Evolutionary conservation across 2,329 filamentous ascomycete species (phyloP).

Genomic region (Alternaria incomplexa): DNA sequence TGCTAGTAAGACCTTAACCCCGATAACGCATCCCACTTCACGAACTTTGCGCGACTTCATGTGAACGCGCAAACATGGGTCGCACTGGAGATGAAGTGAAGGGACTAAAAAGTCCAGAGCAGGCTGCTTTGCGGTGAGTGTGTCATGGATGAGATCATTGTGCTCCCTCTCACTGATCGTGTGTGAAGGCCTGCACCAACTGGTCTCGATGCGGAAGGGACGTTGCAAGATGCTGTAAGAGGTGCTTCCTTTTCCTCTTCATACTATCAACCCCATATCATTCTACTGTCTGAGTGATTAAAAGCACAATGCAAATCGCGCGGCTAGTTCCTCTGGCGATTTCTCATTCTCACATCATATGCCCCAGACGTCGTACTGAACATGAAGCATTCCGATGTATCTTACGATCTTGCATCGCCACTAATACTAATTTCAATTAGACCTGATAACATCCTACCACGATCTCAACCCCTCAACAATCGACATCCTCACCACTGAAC

Average conservation of each 20-base stretch:
- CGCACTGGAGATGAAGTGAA: slow-evolving; percentile 19
- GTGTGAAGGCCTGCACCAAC: slow-evolving; percentile 36
- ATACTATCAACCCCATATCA: not conserved
- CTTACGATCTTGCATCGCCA: too few relatives aligned
- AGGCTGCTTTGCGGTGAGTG: slow-evolving; percentile 26
- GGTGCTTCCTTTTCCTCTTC: slow-evolving; percentile 34
- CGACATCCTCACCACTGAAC: slow-evolving; percentile 67
- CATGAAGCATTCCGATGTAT: too few relatives aligned
- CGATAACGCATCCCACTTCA: slow-evolving; percentile 5
- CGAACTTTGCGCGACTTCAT: slow-evolving; percentile 8
- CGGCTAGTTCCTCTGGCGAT: not conserved
- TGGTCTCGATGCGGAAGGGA: slow-evolving; percentile 30
- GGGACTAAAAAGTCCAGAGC: slow-evolving; percentile 22
- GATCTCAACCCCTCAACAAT: slow-evolving; percentile 70
- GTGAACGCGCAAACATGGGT: slow-evolving; percentile 16
- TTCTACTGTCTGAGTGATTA: too few relatives aligned
- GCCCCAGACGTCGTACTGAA: too few relatives aligned
- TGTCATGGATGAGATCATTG: not conserved
- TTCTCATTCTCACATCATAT: too few relatives aligned
- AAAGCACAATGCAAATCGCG: not conserved
- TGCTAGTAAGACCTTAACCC: slow-evolving; percentile 23
- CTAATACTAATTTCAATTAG: slow-evolving; percentile 13
- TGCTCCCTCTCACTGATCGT: not conserved
- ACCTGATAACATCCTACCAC: slow-evolving; percentile 71
- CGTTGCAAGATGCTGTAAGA: slow-evolving; percentile 45